Evolutionary conservation across 192 early-diverging fungal genomes (phyloP), one percentile per base, ranked within the genome.

Genomic region (Coemansia sp.): DNA sequence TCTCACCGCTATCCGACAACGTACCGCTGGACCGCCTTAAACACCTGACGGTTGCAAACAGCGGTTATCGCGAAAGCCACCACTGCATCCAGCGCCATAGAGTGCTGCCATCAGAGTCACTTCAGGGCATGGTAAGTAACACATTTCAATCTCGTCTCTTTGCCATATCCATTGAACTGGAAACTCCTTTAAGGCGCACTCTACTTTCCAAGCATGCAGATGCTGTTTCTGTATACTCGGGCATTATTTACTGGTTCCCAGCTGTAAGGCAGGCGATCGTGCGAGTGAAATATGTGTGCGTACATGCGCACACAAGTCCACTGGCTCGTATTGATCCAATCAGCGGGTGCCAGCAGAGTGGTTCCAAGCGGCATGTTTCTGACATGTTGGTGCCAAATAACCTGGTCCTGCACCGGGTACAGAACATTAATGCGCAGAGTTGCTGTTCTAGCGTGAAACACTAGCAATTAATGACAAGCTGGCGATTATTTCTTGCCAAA

Each of bases 41-140:
- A 28, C 60, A 54, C 50, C 60, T 80, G 25, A 21, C 63, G 9
- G 48, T 52, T 1, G 40, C 61, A 18, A 80, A 80, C 48, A 74
- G 78, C 53, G 78, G 72, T 18, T 80, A 74, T 55, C 74, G 62
- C 54, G 72, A 74, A 40, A 40, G 20, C 18, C 60, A 71, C 31
- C 78, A 80, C 57, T 68, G 59, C 51, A 80, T 80, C 11, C 78
- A 80, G 63, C 78, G 78, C 44, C 78, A 80, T 60, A 74, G 71
- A 21, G 55, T 70, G 31, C 68, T 80, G 34, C 72, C 78, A 8
- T 52, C 72, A 2, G 72, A 80, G 31, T 51, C 62, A 37, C 58
- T 80, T 8, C 78, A 80, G 54, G 56, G 63, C 40, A 71, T 66
- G 66, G 78, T 74, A 74, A 71, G 72, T 65, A 24, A 50, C 1